phyloP scores from a whole-genome alignment of 2,329 filamentous ascomycete species.

The Claviceps pusilla region DNA sequence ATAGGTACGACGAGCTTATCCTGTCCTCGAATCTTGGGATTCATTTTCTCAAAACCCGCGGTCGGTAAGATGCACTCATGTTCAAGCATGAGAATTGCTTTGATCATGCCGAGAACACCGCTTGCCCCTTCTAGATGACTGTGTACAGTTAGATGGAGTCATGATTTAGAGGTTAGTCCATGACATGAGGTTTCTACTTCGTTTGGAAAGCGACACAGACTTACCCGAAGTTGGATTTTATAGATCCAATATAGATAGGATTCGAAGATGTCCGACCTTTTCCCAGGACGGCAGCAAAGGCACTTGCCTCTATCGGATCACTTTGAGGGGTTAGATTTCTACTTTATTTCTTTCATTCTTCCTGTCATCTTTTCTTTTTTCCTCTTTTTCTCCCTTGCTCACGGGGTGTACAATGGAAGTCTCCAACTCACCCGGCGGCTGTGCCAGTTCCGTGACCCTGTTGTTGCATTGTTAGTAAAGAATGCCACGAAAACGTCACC shows the following conservation, averaged over 20 bases:
- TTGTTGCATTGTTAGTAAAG: background rate
- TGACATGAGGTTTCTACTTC: background rate
- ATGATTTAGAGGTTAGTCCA: background rate
- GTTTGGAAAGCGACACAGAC: background rate
- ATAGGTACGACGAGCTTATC: slow-evolving; percentile 5
- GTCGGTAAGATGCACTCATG: slow-evolving; percentile 12
- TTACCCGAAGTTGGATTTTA: slow-evolving; percentile 10
- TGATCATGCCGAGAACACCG: slow-evolving; percentile 14
- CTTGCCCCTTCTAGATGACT: slow-evolving; percentile 13
- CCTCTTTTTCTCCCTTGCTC: background rate
- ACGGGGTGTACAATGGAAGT: background rate
- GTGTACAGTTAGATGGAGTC: background rate
- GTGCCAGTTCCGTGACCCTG: slow-evolving; percentile 11
- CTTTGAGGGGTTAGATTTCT: slow-evolving; percentile 7
- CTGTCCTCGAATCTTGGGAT: slow-evolving; percentile 5
- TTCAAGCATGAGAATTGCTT: slow-evolving; percentile 14
- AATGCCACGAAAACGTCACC: background rate
- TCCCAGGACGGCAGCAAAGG: slow-evolving; percentile 11
- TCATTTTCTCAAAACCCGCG: slow-evolving; percentile 13
- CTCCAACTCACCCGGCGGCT: slow-evolving; percentile 16
- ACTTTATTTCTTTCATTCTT: background rate
- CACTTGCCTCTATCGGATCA: slow-evolving; percentile 21
- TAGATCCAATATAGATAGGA: slow-evolving; percentile 13
- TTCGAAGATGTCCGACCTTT: slow-evolving; percentile 9
- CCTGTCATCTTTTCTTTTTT: background rate